Percentiles rank a stretch among this genome's conserved stretches.
These are phyloP conservation scores for Aquanectria penicillioides DNA, from an alignment of 2,329 filamentous ascomycete species.

Conservation along the genomic window DNA sequence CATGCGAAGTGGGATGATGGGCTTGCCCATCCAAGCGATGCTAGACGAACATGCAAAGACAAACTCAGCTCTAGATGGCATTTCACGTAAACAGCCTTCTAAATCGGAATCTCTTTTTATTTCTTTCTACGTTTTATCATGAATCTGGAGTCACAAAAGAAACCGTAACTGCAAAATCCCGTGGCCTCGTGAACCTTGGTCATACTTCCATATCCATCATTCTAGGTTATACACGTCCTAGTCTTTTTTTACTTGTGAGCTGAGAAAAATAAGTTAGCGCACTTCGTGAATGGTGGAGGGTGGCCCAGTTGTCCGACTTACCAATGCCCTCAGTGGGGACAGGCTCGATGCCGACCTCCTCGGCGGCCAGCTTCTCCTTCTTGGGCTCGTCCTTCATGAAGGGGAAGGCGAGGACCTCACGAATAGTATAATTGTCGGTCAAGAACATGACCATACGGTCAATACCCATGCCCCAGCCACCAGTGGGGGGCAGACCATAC, in stretches of 20 bases:
- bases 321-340: constrained; percentile 41
- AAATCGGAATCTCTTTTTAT: constrained; percentile 17
- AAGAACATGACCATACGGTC: constrained; percentile 96
- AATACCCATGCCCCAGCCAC: constrained; percentile 96
- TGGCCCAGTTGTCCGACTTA: constrained; percentile 24
- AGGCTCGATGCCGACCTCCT: constrained; percentile 41
- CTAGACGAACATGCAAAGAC: constrained; percentile 19
- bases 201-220: constrained; percentile 21
- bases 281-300: background rate
- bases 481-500: constrained; percentile 91
- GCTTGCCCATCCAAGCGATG: constrained; percentile 10
- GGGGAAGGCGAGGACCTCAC: constrained; percentile 95
- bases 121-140: constrained; percentile 27
- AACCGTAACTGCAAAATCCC: constrained; percentile 5
- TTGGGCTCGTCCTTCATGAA: constrained; percentile 85
- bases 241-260: constrained; percentile 39
- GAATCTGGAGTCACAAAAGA: constrained; percentile 2
- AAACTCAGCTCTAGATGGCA: constrained; percentile 32
- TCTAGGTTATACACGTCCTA: too few relatives aligned
- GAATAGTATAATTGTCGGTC: constrained; percentile 92
- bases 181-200: constrained; percentile 3
- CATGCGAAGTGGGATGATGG: constrained; percentile 22
- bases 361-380: constrained; percentile 57
- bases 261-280: constrained; percentile 25
- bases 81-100: constrained; percentile 21